phyloP scores from a whole-genome alignment of 306 rosid genomes.

The Mimosa bimucronata region DNA sequence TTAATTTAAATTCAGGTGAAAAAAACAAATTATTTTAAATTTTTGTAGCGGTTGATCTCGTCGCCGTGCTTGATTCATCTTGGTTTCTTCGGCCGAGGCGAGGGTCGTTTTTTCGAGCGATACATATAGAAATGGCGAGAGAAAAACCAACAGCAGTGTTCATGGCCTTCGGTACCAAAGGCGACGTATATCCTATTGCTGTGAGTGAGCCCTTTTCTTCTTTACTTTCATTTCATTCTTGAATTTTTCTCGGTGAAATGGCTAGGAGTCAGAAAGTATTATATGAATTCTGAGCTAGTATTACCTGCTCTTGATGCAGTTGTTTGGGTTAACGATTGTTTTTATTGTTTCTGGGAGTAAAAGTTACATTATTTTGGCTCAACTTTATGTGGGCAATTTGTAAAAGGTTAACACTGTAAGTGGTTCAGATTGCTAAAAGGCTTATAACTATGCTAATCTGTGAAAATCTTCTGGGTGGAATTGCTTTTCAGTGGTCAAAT shows the following conservation, averaged over 20 bases:
- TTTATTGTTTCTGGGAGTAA: background rate
- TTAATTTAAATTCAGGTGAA: too few species aligned
- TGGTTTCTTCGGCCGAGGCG: background rate
- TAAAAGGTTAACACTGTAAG: background rate
- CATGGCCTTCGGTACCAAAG: slow-evolving; percentile 29
- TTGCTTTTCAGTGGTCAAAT: slow-evolving; percentile 1
- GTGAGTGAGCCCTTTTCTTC: background rate
- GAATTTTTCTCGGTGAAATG: background rate
- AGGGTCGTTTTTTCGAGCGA: background rate
- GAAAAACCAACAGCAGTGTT: slow-evolving; percentile 15
- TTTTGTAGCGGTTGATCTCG: too few species aligned
- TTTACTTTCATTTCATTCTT: slow-evolving; percentile 3
- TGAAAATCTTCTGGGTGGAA: background rate
- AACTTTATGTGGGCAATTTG: background rate
- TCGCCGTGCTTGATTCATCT: background rate
- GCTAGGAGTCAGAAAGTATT: background rate
- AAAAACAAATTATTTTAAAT: too few species aligned
- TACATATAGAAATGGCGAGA: background rate
- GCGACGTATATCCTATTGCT: slow-evolving; percentile 26
- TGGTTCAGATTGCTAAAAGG: background rate
- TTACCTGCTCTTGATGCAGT: background rate
- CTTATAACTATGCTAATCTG: background rate
- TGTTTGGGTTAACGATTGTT: background rate
- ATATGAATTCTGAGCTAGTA: background rate
- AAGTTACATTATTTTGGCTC: background rate